These are phyloP conservation scores for Ceratobasidium sp. DNA, from an alignment of 1,284 basidiomycete species.

Conservation along the genomic window DNA sequence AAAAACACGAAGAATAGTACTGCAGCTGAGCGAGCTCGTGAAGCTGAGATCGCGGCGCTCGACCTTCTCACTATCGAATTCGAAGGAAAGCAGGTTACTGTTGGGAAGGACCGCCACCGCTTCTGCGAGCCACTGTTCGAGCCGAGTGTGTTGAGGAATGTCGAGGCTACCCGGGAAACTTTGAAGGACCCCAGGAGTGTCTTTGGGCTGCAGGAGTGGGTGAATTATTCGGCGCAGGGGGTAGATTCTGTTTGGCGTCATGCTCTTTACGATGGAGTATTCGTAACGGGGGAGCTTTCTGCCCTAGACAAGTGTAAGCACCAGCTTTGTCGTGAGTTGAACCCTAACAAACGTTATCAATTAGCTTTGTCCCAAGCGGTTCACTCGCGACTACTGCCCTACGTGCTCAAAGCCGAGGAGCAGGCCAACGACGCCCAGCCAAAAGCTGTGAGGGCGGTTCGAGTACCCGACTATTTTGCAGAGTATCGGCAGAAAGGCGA, in stretches of 20 bases:
- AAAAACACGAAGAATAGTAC: constrained; percentile 67
- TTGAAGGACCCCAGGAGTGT: constrained; percentile 43
- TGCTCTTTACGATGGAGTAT: constrained; percentile 59
- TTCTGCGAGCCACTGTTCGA: constrained; percentile 93
- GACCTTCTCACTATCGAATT: constrained; percentile 84
- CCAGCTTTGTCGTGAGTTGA: constrained; percentile 19
- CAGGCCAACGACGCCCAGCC: constrained; percentile 67
- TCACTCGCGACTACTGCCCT: constrained; percentile 80
- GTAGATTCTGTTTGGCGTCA: constrained; percentile 33
- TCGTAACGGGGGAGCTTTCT: constrained; percentile 86
- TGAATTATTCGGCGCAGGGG: constrained; percentile 69
- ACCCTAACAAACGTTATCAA: constrained; percentile 32
- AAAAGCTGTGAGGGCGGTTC: constrained; percentile 72
- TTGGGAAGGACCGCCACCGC: constrained; percentile 90
- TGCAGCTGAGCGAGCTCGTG: constrained; percentile 81
- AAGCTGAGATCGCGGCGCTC: constrained; percentile 82
- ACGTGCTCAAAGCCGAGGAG: constrained; percentile 73
- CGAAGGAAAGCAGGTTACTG: constrained; percentile 66
- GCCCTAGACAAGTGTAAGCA: constrained; percentile 80
- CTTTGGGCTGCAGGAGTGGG: constrained; percentile 72
- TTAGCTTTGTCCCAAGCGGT: constrained; percentile 78
- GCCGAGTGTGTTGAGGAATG: constrained; percentile 47
- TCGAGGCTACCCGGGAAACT: constrained; percentile 51
- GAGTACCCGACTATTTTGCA: constrained; percentile 92
- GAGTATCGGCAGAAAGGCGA: constrained; percentile 90